Evolutionary conservation across 2,329 filamentous ascomycete genomes (phyloP), one percentile per base, ranked within the genome.

Genomic region (Apiospora sp.): DNA sequence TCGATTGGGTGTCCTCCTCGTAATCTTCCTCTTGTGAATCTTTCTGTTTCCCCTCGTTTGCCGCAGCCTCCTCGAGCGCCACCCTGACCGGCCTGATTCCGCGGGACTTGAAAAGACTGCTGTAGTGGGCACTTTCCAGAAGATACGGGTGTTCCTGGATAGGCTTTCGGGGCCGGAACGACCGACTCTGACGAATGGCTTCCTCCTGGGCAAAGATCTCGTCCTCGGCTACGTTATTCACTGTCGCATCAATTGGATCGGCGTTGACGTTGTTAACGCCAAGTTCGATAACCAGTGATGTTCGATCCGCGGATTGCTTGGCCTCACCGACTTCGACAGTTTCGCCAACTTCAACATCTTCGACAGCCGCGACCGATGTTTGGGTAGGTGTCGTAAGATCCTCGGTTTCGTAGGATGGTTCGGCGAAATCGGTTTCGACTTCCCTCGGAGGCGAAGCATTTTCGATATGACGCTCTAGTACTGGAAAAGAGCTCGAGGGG

Each of bases 141-240:
- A 87, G 80, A 74, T 91, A 91, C 4, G 89, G 89, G 64, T 90
- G 88, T 76, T 90, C 84, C 77, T 91, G 89, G 8, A 91, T 91
- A 0, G 88, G 88, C 73, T 90, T 91, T 27, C 89, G 85, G 0
- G 88, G 88, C 30, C 69, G 30, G 6, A 71, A 67, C n/a, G 67
- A 68, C 14, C 67, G 67, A 73, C 85, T 75, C 24, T 74, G 72
- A 54, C 71, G 74, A 58, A 51, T 24, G 67, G 34, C 67, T 61
- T 71, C 71, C 43, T 72, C 75, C 19, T 70, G 69, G 71, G 72
- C 68, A 41, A 71, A 48, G 24, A 24, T 70, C 43, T 75, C 74
- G 48, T 74, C 71, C 30, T 74, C 74, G 16, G 71, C 73, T 37
- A 70, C 58, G 16, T 48, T 44, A 41, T 73, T 27, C 24, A 43